Conservation (phyloP, 208 protist species). For the Leishmania amazonensis region DNA sequence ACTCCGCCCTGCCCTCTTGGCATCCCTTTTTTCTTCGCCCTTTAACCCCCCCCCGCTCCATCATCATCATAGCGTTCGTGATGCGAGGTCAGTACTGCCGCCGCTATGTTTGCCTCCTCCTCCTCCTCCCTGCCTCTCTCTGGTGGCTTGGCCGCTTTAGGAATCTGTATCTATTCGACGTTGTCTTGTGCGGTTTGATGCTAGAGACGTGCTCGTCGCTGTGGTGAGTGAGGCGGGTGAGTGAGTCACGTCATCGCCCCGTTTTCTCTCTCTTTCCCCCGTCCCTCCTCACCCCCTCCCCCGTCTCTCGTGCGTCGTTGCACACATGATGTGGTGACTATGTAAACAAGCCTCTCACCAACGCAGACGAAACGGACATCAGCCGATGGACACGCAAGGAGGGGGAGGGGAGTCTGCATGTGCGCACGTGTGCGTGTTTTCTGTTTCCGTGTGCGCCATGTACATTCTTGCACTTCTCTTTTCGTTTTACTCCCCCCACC, state of each 20-base stretch:
- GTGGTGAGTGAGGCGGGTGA: neutral
- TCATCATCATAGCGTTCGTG: neutral
- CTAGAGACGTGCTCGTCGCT: neutral
- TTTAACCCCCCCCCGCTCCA: neutral
- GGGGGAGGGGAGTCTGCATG: neutral
- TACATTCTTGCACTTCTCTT: neutral
- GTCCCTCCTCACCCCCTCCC: neutral
- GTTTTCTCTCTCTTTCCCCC: neutral
- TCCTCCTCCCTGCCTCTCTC: neutral
- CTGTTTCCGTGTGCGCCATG: neutral
- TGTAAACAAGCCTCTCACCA: conserved; percentile 5
- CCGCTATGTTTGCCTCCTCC: neutral
- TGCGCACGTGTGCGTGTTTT: neutral
- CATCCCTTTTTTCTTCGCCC: neutral
- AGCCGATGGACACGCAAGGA: neutral
- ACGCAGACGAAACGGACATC: neutral
- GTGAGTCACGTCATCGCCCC: neutral
- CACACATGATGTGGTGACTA: neutral
- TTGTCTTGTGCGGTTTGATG: neutral
- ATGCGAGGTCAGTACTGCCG: neutral
- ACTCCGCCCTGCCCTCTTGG: neutral
- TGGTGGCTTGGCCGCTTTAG: no score
- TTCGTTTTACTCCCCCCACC: no score
- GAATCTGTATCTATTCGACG: no score
- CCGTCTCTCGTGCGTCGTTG: neutral